Percentiles rank a stretch among this genome's conserved stretches.
Conservation (phyloP, 306 rosid species). For the Dalbergia oliveri region DNA sequence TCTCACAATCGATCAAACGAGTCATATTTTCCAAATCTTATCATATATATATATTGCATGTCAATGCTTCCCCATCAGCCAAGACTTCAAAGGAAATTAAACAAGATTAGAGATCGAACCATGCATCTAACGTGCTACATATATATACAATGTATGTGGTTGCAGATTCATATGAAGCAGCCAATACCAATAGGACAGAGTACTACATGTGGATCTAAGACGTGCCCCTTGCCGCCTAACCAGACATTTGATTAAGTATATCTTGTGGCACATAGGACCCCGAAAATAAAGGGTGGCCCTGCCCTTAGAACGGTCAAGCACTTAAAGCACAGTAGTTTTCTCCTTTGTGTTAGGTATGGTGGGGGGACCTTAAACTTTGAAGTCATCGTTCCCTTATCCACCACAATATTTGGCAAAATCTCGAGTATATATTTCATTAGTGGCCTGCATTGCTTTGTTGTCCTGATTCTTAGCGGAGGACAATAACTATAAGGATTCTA, state of each 20-base stretch:
- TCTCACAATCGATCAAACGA: too few species aligned
- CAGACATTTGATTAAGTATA: constrained; percentile 41
- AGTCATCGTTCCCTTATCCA: constrained; percentile 17
- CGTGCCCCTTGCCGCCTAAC: neutral
- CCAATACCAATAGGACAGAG: too few species aligned
- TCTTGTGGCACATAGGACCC: constrained; percentile 37
- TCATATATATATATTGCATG: too few species aligned
- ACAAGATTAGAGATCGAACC: too few species aligned
- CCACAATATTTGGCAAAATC: constrained; percentile 34
- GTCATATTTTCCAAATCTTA: too few species aligned
- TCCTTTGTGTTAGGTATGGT: neutral
- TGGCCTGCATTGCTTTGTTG: constrained; percentile 31
- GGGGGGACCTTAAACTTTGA: constrained; percentile 35
- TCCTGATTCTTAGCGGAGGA: neutral
- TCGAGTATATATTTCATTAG: neutral
- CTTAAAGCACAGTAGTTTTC: constrained; percentile 1
- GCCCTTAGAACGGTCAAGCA: constrained; percentile 30
- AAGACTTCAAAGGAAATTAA: too few species aligned
- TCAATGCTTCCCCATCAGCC: too few species aligned
- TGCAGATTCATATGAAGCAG: too few species aligned
- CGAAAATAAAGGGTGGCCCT: constrained; percentile 16
- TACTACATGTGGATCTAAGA: constrained; percentile 30
- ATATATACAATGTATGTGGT: too few species aligned
- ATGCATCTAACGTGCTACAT: too few species aligned
- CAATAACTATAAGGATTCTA: constrained; percentile 26